Base-by-base conservation (phyloP, 495 filamentous ascomycete species). In the Talaromyces thailandensis region DNA sequence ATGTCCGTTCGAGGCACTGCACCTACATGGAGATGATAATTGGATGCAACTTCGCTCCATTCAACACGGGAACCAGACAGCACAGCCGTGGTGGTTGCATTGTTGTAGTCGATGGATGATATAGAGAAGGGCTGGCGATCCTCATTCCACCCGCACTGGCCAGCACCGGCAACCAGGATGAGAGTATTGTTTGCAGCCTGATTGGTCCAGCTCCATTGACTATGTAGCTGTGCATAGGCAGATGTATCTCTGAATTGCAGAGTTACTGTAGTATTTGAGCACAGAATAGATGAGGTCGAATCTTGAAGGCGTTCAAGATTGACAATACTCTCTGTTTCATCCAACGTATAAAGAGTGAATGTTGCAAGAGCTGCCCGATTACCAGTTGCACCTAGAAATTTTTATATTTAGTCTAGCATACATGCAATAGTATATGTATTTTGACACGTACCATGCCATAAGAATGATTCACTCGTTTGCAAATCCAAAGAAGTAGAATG, bases 141-240 rank as follows among this genome's bases (percentile, higher is more conserved):
- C 3, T 64, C 48, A 62, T 76, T 76, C 65, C 68, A 71, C 8
- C 70, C 68, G 60, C 76, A 79, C 45, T 76, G 68, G 18, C 66
- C 68, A 18, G 56, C 59, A 18, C 73, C 75, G n/a, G 75, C 73
- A 21, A 77, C 70, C 51, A 78, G 63, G 2, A 78, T 55, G 28
- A 79, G 70, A n/a, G 64, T 70, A 50, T 68, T 67, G 48, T 74
- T 65, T 43, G 70, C 68, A 9, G 60, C 64, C 9, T 69, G 72
- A 53, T 79, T 78, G 18, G 75, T 67, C 76, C 76, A 79, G 61
- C 70, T 58, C 74, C 76, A 79, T 37, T 64, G 63, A 9, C 53
- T 28, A 58, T 72, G 66, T 12, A 70, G 66, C 61, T 74, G 73
- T 1, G 28, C 50, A 50, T 71, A 76, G 4, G 70, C 65, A 2